A percentile compares a stretch with the other conserved stretches of the same genome.
phyloP scores from a whole-genome alignment of 768 basidiomycete genomes.

The Kwoniella bestiolae region DNA sequence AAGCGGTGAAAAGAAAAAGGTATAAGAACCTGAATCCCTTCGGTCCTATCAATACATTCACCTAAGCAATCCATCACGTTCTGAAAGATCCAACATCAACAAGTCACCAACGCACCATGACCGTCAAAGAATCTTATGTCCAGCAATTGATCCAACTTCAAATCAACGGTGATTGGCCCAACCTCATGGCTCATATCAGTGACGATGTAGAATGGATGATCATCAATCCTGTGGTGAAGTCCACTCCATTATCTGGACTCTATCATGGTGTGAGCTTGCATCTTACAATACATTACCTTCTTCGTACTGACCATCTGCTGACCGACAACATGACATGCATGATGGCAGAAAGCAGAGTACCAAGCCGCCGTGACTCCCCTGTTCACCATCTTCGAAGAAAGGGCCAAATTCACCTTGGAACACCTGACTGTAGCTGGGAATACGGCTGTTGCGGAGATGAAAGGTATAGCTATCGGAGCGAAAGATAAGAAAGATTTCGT shows the following conservation, averaged over 20 bases:
- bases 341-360: neutral
- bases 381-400: neutral
- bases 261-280: conserved; percentile 11
- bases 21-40: no score
- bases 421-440: neutral
- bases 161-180: conserved; percentile 1
- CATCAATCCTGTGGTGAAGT: conserved; percentile 4
- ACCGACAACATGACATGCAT: neutral
- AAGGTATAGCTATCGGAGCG: neutral
- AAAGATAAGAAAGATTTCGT: conserved; percentile 6
- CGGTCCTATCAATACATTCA: neutral
- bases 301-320: no score
- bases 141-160: neutral
- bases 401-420: neutral
- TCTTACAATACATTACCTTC: no score
- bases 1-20: no score
- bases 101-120: neutral
- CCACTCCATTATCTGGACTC: neutral
- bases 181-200: neutral
- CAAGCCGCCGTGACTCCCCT: neutral
- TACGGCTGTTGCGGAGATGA: neutral
- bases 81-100: no score
- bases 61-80: no score
- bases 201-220: conserved; percentile 11
- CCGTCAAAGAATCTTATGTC: conserved; percentile 10